These are phyloP conservation scores for Pseudotulostoma volvatum DNA, from an alignment of 495 filamentous ascomycete genomes.

Conservation along the genomic window DNA sequence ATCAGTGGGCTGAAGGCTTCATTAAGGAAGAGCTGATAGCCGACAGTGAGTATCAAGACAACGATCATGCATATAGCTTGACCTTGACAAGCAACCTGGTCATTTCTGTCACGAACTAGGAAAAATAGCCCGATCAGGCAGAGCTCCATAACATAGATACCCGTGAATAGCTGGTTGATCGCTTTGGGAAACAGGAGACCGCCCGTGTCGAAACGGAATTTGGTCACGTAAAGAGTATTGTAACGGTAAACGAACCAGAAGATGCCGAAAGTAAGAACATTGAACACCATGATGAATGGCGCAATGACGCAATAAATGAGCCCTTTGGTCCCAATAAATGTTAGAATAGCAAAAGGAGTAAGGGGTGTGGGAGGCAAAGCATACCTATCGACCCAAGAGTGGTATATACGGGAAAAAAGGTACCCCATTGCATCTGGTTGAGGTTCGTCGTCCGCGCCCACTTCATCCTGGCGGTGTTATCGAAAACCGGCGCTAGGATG, in stretches of 20 bases:
- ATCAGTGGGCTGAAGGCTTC: constrained; percentile 74
- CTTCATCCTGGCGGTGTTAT: constrained; percentile 78
- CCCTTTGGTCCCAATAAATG: constrained; percentile 28
- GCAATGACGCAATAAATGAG: constrained; percentile 84
- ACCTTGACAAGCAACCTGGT: constrained; percentile 45
- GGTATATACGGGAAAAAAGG: constrained; percentile 89
- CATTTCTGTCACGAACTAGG: constrained; percentile 48
- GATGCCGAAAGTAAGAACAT: constrained; percentile 80
- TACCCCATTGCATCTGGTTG: constrained; percentile 72
- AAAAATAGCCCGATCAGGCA: constrained; percentile 86
- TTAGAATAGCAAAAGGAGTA: constrained; percentile 5
- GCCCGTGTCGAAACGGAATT: constrained; percentile 81
- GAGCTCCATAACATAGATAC: constrained; percentile 88
- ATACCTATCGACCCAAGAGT: constrained; percentile 82
- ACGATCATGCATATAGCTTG: constrained; percentile 89
- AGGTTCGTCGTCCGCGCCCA: constrained; percentile 72
- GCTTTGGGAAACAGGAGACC: constrained; percentile 84
- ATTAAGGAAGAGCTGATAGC: constrained; percentile 74
- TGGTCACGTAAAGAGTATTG: constrained; percentile 89
- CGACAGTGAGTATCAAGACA: constrained; percentile 46
- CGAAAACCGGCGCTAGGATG: constrained; percentile 56
- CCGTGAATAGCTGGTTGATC: constrained; percentile 91
- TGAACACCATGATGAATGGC: constrained; percentile 84
- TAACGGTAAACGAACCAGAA: constrained; percentile 97
- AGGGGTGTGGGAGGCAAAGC: constrained; percentile 5